A percentile compares a stretch with the other conserved stretches of the same genome.
Evolutionary conservation across 768 basidiomycete genomes (phyloP).

Genomic region (Mycena galericulata): DNA sequence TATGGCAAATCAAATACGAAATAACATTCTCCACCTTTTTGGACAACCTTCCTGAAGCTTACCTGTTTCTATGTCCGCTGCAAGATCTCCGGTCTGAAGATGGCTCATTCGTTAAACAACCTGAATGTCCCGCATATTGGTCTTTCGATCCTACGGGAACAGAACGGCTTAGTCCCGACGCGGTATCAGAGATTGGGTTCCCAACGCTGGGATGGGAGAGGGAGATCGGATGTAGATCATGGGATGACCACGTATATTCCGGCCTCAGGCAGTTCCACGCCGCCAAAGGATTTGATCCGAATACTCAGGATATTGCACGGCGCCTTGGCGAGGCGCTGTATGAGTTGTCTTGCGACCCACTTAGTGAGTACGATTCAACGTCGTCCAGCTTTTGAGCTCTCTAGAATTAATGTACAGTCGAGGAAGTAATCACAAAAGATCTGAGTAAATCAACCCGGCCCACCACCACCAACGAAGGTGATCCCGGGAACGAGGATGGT

Average conservation of each 20-base stretch:
- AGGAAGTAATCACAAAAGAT: too few species aligned
- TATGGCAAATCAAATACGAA: background rate
- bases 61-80: conserved; percentile 8
- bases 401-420: too few species aligned
- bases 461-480: too few species aligned
- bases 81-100: background rate
- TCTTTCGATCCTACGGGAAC: background rate
- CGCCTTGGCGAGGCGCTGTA: background rate
- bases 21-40: background rate
- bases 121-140: background rate
- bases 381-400: too few species aligned
- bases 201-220: background rate
- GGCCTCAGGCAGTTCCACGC: background rate
- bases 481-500: too few species aligned
- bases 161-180: background rate
- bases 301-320: background rate
- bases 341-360: background rate
- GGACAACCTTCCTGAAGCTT: background rate
- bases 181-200: background rate
- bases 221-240: background rate
- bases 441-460: too few species aligned
- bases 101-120: background rate
- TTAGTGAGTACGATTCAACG: too few species aligned
- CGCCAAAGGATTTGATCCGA: conserved; percentile 1
- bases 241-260: background rate